These are phyloP conservation scores for Sporothrix luriei DNA, from an alignment of 2,329 filamentous ascomycete genomes.

Conservation along the genomic window DNA sequence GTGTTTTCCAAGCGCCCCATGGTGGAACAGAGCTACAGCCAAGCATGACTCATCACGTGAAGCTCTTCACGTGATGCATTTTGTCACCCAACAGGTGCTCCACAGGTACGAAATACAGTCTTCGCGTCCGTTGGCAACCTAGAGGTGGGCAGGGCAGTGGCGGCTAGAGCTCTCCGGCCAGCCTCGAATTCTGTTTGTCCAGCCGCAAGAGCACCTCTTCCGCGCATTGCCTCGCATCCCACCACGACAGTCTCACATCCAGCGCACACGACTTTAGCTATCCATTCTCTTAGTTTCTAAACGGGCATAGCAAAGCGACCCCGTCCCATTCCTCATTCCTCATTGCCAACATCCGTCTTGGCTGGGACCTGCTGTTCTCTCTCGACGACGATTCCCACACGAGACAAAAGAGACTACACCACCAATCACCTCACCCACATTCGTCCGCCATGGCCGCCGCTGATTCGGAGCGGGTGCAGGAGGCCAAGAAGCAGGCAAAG, in stretches of 20 bases:
- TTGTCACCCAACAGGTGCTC: not conserved
- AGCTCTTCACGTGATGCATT: not conserved
- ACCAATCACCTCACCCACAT: conserved; percentile 3
- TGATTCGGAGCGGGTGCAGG: conserved; percentile 71
- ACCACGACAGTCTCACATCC: not conserved
- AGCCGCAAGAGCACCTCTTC: conserved; percentile 8
- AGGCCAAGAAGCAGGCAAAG: conserved; percentile 83
- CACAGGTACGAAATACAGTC: not conserved
- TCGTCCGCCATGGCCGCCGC: conserved; percentile 55
- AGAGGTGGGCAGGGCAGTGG: conserved; percentile 21
- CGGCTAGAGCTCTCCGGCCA: conserved; percentile 22
- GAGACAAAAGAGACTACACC: not conserved
- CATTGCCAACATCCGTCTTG: not conserved
- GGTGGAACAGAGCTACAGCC: not conserved
- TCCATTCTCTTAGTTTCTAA: not conserved
- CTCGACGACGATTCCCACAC: not conserved
- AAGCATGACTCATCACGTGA: not conserved
- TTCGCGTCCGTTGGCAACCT: conserved; percentile 34
- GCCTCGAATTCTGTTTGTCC: conserved; percentile 20
- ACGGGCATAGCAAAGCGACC: not conserved
- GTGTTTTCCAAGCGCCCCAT: conserved; percentile 13
- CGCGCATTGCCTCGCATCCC: conserved; percentile 4
- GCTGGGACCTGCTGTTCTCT: not conserved
- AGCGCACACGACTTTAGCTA: not conserved
- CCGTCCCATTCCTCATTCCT: not conserved